Percentiles rank a stretch among this genome's conserved stretches.
These are phyloP conservation scores for Cucumis hystrix DNA, from an alignment of 306 rosid species.

Conservation along the genomic window DNA sequence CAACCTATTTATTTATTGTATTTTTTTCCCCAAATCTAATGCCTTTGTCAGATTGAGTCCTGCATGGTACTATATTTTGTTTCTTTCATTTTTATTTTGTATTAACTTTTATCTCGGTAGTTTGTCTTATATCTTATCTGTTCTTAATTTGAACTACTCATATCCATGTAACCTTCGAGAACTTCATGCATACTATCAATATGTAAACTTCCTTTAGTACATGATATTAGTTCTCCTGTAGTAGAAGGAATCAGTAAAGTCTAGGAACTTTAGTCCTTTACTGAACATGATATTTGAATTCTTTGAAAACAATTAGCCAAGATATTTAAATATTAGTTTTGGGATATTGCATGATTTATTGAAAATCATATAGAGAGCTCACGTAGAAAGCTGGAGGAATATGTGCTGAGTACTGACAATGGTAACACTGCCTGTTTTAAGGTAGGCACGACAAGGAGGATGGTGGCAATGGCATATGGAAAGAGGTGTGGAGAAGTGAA, in stretches of 20 bases:
- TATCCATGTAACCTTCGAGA: not conserved
- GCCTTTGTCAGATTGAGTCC: not conserved
- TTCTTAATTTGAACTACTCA: not conserved
- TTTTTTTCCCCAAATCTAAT: not conserved
- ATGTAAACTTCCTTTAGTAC: not conserved
- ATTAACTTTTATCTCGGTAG: not conserved
- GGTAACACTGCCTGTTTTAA: slow-evolving; percentile 26
- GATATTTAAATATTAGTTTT: not conserved
- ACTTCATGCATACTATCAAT: not conserved
- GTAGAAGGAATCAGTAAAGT: not conserved
- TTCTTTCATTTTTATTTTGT: not conserved
- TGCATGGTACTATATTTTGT: not conserved
- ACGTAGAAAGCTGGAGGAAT: not conserved
- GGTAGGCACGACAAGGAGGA: slow-evolving; percentile 83
- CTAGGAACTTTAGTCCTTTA: not conserved
- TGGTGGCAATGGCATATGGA: slow-evolving; percentile 67
- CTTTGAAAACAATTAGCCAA: not conserved
- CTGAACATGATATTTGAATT: not conserved
- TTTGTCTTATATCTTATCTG: not conserved
- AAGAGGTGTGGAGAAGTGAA: slow-evolving; percentile 79
- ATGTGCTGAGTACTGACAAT: slow-evolving; percentile 17
- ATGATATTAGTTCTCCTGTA: not conserved
- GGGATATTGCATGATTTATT: not conserved
- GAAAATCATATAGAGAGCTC: not conserved
- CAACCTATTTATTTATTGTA: not conserved